Conservation (phyloP, 805 yeast species). For the Starmerella sp. region DNA sequence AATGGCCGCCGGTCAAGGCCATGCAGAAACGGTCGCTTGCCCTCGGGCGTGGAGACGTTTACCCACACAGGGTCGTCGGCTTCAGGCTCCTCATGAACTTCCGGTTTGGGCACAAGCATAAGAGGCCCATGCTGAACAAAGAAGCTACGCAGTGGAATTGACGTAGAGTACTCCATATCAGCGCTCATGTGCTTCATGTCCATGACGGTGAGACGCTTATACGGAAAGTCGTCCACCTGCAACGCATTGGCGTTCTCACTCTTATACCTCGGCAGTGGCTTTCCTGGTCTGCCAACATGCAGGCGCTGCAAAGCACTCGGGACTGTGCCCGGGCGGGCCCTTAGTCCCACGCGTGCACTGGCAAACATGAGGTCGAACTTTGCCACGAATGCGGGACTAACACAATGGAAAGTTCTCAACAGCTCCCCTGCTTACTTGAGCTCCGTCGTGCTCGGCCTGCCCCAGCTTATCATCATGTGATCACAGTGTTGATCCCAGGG, state of each 20-base stretch:
- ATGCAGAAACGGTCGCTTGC: slow-evolving; percentile 6
- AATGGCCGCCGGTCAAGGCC: slow-evolving; percentile 7
- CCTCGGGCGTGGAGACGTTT: slow-evolving; percentile 10
- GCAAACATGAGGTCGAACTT: not conserved
- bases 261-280: slow-evolving; percentile 4
- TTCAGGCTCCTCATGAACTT: slow-evolving; percentile 1
- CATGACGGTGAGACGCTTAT: slow-evolving; percentile 14
- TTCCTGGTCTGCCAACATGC: not conserved
- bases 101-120: slow-evolving; percentile 29
- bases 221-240: slow-evolving; percentile 19
- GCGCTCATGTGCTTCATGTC: slow-evolving; percentile 23
- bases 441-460: not conserved
- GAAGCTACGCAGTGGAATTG: slow-evolving; percentile 31
- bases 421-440: not conserved
- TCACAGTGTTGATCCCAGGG: not conserved
- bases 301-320: not conserved
- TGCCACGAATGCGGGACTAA: not conserved
- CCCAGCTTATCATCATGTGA: not conserved
- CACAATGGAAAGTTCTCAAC: not conserved
- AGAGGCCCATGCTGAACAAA: slow-evolving; percentile 40
- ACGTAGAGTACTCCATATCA: slow-evolving; percentile 17
- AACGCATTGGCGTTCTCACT: slow-evolving; percentile 8
- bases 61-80: slow-evolving; percentile 24
- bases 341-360: not conserved
- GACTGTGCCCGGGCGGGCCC: not conserved